Percentiles rank a stretch among this genome's conserved stretches.
Conservation (phyloP, 2,329 filamentous ascomycete species). For the Fusarium sp. region DNA sequence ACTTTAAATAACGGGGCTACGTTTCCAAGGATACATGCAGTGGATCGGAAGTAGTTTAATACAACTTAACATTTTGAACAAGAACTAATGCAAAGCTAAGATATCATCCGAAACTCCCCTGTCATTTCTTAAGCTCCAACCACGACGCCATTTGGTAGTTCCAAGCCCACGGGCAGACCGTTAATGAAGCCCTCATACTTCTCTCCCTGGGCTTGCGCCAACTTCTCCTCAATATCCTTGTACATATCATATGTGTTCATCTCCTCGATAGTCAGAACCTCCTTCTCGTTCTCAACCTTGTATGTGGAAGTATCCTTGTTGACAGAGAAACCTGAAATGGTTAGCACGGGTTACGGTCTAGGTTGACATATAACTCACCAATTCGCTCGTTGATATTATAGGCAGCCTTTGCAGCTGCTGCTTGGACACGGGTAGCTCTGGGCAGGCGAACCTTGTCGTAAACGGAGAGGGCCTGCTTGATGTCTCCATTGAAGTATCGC, state of each 20-base stretch:
- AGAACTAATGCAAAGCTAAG: background rate
- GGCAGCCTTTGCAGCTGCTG: conserved; percentile 68
- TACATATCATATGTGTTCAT: conserved; percentile 77
- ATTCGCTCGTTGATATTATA: conserved; percentile 75
- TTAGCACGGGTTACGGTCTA: fast-evolving
- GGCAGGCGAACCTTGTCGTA: conserved; percentile 68
- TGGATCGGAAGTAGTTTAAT: background rate
- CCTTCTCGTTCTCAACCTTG: conserved; percentile 71
- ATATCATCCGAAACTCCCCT: background rate
- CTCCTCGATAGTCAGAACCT: conserved; percentile 76
- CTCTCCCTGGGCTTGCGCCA: conserved; percentile 54
- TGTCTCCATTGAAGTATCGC: conserved; percentile 61
- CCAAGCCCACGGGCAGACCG: conserved; percentile 62
- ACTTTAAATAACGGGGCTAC: too few relatives aligned
- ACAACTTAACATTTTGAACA: conserved; percentile 4
- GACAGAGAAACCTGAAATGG: conserved; percentile 66
- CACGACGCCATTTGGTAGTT: conserved; percentile 63
- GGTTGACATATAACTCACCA: conserved; percentile 52
- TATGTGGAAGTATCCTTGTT: conserved; percentile 70
- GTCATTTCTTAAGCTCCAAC: conserved; percentile 44
- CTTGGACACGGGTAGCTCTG: conserved; percentile 68
- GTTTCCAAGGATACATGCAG: too few relatives aligned
- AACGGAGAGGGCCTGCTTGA: conserved; percentile 61
- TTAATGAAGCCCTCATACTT: conserved; percentile 57
- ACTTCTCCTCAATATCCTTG: conserved; percentile 65